Base-by-base conservation (phyloP, 352 stramenopile species). In the Aphanomyces astaci region DNA sequence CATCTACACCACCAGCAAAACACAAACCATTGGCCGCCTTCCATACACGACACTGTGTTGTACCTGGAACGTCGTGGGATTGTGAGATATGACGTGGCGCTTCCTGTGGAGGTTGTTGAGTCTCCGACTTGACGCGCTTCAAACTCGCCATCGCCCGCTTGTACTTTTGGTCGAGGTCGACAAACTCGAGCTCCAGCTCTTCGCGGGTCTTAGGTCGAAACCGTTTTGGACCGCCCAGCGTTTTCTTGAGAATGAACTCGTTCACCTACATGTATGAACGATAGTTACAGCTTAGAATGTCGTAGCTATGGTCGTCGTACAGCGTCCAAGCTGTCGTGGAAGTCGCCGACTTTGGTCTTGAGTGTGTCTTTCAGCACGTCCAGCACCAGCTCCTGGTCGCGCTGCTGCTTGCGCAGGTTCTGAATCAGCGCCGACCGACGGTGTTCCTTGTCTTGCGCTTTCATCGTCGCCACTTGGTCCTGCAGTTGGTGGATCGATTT, bases 141-240 rank as follows among this genome's bases (percentile, higher is more conserved):
- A 94, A 54, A 56, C 80, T 89, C 22, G 84, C 73, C 32, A 93
- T 66, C 1, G 74, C 78, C 7, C 75, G 75, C 49, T 87, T 86
- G 54, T 92, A 89, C 39, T 94, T 92, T 10, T 81, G 74, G 53
- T 87, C 83, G 17, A 95, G 72, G 11, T 75, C 54, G 11, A 84
- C 74, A 3, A 95, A 73, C 30, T 96, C 87, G 54, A 89, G 89
- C 63, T 94, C 86, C 5, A 96, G 77, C 72, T 96, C 87, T 70
- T 96, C 89, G 4, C 89, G 73, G 0, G 79, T 87, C 73, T 92
- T 94, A 0, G 89, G 85, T 5, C 89, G 81, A 59, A 96, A 95
- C 4, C 87, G 80, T 65, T 92, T 72, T 13, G 83, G 85, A 4
- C 75, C 87, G 24, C 89, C 86, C 11, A 91, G 71, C 4, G 79